phyloP scores from a whole-genome alignment of 768 basidiomycete genomes.

The Suillus weaverae region DNA sequence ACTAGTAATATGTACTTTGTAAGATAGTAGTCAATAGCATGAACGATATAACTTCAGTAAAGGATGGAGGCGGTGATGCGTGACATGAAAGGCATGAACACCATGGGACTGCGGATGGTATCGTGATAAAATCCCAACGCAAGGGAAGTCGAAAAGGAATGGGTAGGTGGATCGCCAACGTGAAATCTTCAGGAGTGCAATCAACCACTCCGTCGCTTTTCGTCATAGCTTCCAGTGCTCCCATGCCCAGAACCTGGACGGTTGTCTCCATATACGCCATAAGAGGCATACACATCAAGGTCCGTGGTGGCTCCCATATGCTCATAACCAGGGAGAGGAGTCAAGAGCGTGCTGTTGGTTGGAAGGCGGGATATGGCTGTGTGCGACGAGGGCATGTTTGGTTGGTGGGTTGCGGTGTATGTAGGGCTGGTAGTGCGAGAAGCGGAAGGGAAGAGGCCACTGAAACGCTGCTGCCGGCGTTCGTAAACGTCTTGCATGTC shows the following conservation, averaged over 20 bases:
- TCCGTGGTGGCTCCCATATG: slow-evolving; percentile 24
- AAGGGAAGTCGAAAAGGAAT: neutral
- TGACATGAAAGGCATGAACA: slow-evolving; percentile 5
- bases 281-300: slow-evolving; percentile 23
- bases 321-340: slow-evolving; percentile 65
- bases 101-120: neutral
- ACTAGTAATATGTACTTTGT: slow-evolving; percentile 10
- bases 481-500: slow-evolving; percentile 20
- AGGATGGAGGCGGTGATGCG: neutral
- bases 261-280: slow-evolving; percentile 40
- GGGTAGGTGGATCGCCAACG: neutral
- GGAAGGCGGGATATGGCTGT: slow-evolving; percentile 46
- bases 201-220: slow-evolving; percentile 17
- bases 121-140: slow-evolving; percentile 3
- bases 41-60: slow-evolving; percentile 6
- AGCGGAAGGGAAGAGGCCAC: slow-evolving; percentile 20
- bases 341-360: slow-evolving; percentile 66
- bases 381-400: slow-evolving; percentile 21
- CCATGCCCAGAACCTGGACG: slow-evolving; percentile 45
- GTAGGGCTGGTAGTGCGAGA: slow-evolving; percentile 15
- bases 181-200: neutral
- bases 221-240: slow-evolving; percentile 22
- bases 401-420: slow-evolving; percentile 26
- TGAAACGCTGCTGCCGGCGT: slow-evolving; percentile 30
- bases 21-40: slow-evolving; percentile 7